Conservation (phyloP, 768 basidiomycete species). For the Rubroboletus pulcherrimus region DNA sequence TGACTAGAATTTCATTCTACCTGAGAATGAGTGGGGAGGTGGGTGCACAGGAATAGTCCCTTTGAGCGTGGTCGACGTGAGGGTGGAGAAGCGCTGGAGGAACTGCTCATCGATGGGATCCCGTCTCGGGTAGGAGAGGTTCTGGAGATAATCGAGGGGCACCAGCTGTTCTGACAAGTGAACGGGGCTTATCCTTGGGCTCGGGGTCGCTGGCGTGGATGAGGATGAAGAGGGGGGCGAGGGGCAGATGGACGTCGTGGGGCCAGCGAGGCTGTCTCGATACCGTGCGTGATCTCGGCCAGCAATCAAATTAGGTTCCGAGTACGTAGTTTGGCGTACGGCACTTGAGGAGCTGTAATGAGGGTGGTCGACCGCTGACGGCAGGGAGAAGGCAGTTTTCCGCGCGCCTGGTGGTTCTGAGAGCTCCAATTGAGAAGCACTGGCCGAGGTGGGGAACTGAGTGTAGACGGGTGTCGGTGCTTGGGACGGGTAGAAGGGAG, state of each 20-base stretch:
- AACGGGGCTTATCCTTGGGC: constrained; percentile 20
- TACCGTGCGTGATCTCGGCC: constrained; percentile 19
- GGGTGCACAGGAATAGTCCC: constrained; percentile 11
- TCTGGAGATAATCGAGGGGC: constrained; percentile 61
- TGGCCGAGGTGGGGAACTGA: constrained; percentile 33
- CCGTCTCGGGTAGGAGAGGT: constrained; percentile 49
- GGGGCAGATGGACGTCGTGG: constrained; percentile 24
- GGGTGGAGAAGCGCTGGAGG: constrained; percentile 50
- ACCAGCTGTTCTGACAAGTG: constrained; percentile 44
- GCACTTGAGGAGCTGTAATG: constrained; percentile 14
- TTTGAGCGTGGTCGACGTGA: constrained; percentile 22
- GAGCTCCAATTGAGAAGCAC: constrained; percentile 24
- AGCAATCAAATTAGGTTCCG: constrained; percentile 27
- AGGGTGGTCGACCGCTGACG: constrained; percentile 27
- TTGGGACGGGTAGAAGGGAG: constrained; percentile 24
- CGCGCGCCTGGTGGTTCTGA: constrained; percentile 20
- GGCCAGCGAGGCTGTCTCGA: constrained; percentile 22
- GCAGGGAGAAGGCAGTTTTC: constrained; percentile 30
- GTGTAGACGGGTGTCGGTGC: constrained; percentile 22
- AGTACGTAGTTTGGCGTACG: constrained; percentile 31
- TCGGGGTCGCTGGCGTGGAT: constrained; percentile 38
- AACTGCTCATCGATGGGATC: constrained; percentile 65
- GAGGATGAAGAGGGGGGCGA: constrained; percentile 37
- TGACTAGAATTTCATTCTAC: constrained; percentile 23
- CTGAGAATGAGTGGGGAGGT: constrained; percentile 21